These are phyloP conservation scores for Fraxinus velutina DNA, from an alignment of 305 asterid species.

Conservation along the genomic window DNA sequence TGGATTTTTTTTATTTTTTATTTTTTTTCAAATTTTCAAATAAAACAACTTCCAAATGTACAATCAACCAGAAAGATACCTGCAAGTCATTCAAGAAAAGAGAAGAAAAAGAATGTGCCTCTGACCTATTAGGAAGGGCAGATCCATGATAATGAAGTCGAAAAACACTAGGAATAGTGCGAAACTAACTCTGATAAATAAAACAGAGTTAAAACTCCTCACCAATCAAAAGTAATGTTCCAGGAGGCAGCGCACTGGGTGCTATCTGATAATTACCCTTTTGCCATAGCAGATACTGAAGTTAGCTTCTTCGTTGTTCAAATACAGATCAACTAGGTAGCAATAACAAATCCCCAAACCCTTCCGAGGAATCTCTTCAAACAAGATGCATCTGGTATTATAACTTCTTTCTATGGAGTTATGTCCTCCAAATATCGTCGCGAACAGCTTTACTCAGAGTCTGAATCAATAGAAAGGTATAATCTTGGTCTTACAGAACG, in stretches of 20 bases:
- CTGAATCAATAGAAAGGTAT: slow-evolving; percentile 70
- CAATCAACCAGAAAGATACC: slow-evolving; percentile 27
- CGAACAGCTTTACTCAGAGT: slow-evolving; percentile 54
- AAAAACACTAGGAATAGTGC: slow-evolving; percentile 16
- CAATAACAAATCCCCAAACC: slow-evolving; percentile 26
- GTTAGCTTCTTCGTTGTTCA: slow-evolving; percentile 35
- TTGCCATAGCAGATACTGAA: slow-evolving; percentile 26
- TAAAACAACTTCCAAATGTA: slow-evolving; percentile 25
- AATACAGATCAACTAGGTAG: slow-evolving; percentile 32
- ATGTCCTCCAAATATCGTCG: slow-evolving; percentile 22
- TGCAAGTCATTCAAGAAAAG: slow-evolving; percentile 17
- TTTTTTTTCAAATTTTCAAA: slow-evolving; percentile 18
- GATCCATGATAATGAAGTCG: slow-evolving; percentile 24
- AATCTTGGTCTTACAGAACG: slow-evolving; percentile 92
- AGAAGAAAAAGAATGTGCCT: slow-evolving; percentile 11
- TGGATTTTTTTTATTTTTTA: background rate
- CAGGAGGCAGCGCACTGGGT: slow-evolving; percentile 17
- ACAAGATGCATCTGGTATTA: slow-evolving; percentile 18
- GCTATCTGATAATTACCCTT: slow-evolving; percentile 22
- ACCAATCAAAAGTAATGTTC: slow-evolving; percentile 30
- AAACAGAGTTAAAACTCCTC: slow-evolving; percentile 24
- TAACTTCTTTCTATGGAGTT: slow-evolving; percentile 9
- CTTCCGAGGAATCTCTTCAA: slow-evolving; percentile 21
- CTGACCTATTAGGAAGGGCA: slow-evolving; percentile 12
- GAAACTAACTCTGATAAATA: slow-evolving; percentile 17